Base-by-base conservation (phyloP, 1,284 basidiomycete genomes). In the Puccinia polysora region DNA sequence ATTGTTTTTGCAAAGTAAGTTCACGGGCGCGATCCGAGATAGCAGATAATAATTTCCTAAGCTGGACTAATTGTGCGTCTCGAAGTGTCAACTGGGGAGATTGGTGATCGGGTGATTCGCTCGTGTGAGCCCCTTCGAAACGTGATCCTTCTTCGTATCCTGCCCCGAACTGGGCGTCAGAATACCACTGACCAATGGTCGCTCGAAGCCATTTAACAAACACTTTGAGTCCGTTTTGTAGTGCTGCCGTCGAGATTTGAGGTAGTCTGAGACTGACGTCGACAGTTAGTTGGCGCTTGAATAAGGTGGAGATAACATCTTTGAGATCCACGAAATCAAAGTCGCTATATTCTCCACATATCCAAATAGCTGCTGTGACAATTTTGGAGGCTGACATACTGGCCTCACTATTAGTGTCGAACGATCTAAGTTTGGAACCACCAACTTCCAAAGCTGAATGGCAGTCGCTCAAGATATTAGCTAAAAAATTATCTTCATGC, bases 291-390 rank as follows among this genome's bases (percentile, higher is more conserved):
- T 20, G 64, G 58, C 12, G 20, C 28, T 53, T 30, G 47, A 91
- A 81, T 50, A 97, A 82, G 78, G 88, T 65, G 60, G 78, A 75
- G 34, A 80, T 78, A 12, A 77, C 75, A 20, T 74, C 77, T 40
- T 77, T 75, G 0, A 75, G 76, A 60, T 69, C 56, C 1, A 69
- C 56, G 32, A 50, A 28, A 62, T 78, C 77, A 67, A 80, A 73
- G 77, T 79, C 83, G 83, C 89, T 87, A 79, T 92, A 93, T 80
- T 98, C 96, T 30, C 94, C 94, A 76, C 90, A 91, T 75, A 97
- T 89, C 89, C 90, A 97, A 0, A 91, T 91, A 4, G 91, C 92
- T 1, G 93, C 94, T 83, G 89, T 90, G 1, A 97, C 81, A 7
- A 95, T 85, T 75, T 94, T 90, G 23, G 74, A 62, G 28, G 73